Base-by-base conservation (phyloP, 768 basidiomycete genomes). In the Phlegmacium glaucopus region DNA sequence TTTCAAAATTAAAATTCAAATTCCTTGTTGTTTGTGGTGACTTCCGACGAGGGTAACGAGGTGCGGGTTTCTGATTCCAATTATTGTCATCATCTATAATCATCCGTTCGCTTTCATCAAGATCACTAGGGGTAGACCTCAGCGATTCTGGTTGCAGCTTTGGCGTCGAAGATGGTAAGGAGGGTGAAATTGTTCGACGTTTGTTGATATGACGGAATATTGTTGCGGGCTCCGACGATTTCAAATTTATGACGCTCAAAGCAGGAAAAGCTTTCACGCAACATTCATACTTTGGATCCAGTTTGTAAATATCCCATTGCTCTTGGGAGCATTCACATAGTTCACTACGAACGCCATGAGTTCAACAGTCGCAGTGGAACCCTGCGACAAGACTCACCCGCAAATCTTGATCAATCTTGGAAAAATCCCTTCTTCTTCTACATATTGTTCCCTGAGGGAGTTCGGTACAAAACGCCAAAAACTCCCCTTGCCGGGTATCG, bases 261-360 rank as follows among this genome's bases (percentile, higher is more conserved):
- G 68, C 62, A 8, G 78, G 75, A 44, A 66, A 64, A 28, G 61
- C 61, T 27, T 66, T 75, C 8, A 88, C 80, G 48, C 68, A 64
- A 58, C 88, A 91, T 17, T 78, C 76, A 54, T 90, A 90, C n/a
- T 65, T 62, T 3, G 84, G 80, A 58, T 91, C 89, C 7, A 91
- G 74, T 59, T 90, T 90, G 67, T 90, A 84, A 25, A 90, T 82
- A 51, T 91, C 89, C 89, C 89, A 91, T 61, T 90, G 87, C 29
- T 90, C 86, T 60, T 85, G 85, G 15, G 78, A 76, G 59, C 77
- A 77, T 48, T 76, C 61, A 44, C 77, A 63, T 1, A 63, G 60
- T 64, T 77, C 66, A 9, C 83, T 84, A 46, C 15, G n/a, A 28
- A 25, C 36, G 9, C 16, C 48, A 49, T 22, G 13, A 39, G 35